phyloP scores from a whole-genome alignment of 495 filamentous ascomycete species.

The Hypoxylon lienhwacheense region DNA sequence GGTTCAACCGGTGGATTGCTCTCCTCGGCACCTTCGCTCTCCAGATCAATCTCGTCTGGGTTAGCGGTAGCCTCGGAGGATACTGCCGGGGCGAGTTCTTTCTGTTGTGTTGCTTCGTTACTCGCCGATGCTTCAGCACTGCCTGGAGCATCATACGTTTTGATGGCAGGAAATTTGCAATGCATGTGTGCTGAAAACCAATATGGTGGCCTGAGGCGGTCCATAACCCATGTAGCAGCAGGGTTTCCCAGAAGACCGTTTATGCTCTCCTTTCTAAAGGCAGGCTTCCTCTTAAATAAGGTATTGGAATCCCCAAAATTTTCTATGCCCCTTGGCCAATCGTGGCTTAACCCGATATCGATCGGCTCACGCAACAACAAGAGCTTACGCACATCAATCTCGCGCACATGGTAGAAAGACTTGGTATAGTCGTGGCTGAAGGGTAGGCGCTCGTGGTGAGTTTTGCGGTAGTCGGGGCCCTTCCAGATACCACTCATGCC shows the following conservation, averaged over 20 bases:
- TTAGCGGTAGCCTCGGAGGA: constrained; percentile 33
- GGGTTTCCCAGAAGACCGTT: constrained; percentile 73
- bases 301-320: constrained; percentile 63
- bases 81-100: background rate
- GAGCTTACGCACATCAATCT: constrained; percentile 88
- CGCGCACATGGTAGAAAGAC: constrained; percentile 83
- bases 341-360: constrained; percentile 89
- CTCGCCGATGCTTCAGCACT: constrained; percentile 9
- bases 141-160: constrained; percentile 58
- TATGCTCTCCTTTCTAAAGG: constrained; percentile 72
- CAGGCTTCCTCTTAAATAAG: constrained; percentile 70
- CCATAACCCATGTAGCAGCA: constrained; percentile 76
- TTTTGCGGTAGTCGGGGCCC: constrained; percentile 74
- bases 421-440: constrained; percentile 72
- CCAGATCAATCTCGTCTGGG: constrained; percentile 59
- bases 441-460: constrained; percentile 84
- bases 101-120: background rate
- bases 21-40: constrained; percentile 57
- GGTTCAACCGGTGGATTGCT: background rate
- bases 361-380: constrained; percentile 80
- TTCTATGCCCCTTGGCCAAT: constrained; percentile 88
- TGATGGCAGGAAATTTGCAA: constrained; percentile 75
- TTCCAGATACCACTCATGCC: constrained; percentile 94
- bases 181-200: constrained; percentile 98
- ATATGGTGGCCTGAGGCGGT: constrained; percentile 75